These are phyloP conservation scores for Candida yuanshanica DNA, from an alignment of 805 yeast species.

Conservation along the genomic window DNA sequence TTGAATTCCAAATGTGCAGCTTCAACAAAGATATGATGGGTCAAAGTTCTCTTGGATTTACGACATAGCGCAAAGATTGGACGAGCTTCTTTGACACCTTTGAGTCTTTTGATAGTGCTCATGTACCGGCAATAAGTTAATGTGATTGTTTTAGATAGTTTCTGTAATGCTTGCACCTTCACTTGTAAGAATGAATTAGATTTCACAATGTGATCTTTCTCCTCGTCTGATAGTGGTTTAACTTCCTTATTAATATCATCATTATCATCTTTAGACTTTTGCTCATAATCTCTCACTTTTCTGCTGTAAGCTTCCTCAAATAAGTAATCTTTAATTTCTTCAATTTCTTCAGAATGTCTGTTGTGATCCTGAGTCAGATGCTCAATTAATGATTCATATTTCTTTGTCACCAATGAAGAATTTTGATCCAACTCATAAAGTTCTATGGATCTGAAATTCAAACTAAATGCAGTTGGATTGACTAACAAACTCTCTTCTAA, in stretches of 20 bases:
- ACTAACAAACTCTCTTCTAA: constrained; percentile 50
- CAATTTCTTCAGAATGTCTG: constrained; percentile 13
- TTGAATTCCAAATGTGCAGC: constrained; percentile 77
- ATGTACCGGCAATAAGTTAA: constrained; percentile 62
- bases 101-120: constrained; percentile 62
- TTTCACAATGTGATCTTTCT: constrained; percentile 10
- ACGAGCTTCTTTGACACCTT: constrained; percentile 71
- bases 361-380: constrained; percentile 35
- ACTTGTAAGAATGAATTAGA: constrained; percentile 12
- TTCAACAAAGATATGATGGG: constrained; percentile 74
- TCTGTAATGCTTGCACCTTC: constrained; percentile 14
- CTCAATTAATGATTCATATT: constrained; percentile 47
- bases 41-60: constrained; percentile 42
- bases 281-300: not conserved
- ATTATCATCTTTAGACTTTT: constrained; percentile 6
- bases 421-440: constrained; percentile 55
- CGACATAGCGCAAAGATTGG: constrained; percentile 64
- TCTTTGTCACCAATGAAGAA: constrained; percentile 41
- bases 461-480: constrained; percentile 65
- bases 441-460: constrained; percentile 66
- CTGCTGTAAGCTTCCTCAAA: constrained; percentile 3
- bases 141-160: constrained; percentile 42
- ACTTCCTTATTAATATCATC: constrained; percentile 8
- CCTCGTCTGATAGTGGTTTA: constrained; percentile 16
- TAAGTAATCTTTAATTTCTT: constrained; percentile 17